Conservation (phyloP, 495 filamentous ascomycete genomes). For the Penicillium subrubescens region DNA sequence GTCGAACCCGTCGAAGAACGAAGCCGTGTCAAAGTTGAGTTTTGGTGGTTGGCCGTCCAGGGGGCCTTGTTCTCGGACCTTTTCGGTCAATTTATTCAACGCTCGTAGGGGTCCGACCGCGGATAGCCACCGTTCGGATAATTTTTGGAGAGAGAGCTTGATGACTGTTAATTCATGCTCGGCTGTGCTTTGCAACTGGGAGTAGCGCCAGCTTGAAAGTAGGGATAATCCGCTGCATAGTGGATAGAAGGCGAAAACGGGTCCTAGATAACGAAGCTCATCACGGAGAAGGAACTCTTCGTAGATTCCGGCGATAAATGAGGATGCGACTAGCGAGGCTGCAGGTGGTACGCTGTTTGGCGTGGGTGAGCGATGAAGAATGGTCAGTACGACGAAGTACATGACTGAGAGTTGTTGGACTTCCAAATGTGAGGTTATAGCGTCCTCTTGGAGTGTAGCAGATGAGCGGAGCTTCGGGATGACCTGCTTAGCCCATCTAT, state of each 20-base stretch:
- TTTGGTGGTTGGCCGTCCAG: constrained; percentile 23
- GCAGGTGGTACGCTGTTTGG: constrained; percentile 29
- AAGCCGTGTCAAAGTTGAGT: constrained; percentile 24
- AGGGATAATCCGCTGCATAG: constrained; percentile 29
- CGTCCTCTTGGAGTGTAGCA: constrained; percentile 23
- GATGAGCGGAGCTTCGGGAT: constrained; percentile 28
- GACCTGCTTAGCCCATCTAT: constrained; percentile 34
- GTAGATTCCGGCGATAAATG: constrained; percentile 35
- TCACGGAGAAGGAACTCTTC: constrained; percentile 34
- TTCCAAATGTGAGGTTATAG: constrained; percentile 21
- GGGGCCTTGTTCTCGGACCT: constrained; percentile 28
- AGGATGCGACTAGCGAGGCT: constrained; percentile 30
- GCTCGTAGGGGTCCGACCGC: constrained; percentile 32
- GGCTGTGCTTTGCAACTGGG: constrained; percentile 27
- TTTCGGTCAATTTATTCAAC: constrained; percentile 32
- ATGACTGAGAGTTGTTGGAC: constrained; percentile 30
- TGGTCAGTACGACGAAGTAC: constrained; percentile 34
- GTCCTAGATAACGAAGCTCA: constrained; percentile 32
- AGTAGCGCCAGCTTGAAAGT: constrained; percentile 31
- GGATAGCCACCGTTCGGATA: constrained; percentile 33
- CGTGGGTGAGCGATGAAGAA: constrained; percentile 29
- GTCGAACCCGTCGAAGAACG: constrained; percentile 35
- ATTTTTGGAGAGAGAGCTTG: constrained; percentile 35
- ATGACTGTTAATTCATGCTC: constrained; percentile 35
- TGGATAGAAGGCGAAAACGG: constrained; percentile 33